Conservation (phyloP, 106 monocot genomes). For the Triglochin maritima region DNA sequence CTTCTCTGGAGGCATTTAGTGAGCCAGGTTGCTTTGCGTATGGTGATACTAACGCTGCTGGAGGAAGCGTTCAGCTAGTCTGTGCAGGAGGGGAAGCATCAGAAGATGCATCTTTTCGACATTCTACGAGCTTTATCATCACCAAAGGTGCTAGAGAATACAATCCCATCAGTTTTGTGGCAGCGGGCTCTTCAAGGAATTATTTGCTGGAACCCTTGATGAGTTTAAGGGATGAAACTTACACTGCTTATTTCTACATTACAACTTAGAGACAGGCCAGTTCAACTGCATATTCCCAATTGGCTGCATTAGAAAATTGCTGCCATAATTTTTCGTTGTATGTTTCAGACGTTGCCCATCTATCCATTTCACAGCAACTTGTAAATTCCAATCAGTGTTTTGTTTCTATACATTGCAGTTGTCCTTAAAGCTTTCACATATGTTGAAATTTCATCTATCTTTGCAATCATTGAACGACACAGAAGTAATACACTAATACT, state of each 20-base stretch:
- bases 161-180: slow-evolving; percentile 64
- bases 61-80: slow-evolving; percentile 20
- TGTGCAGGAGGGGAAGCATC: slow-evolving; percentile 9
- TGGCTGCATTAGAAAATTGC: too few relatives aligned
- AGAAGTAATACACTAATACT: too few relatives aligned
- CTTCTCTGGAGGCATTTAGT: slow-evolving; percentile 45
- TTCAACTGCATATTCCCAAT: too few relatives aligned
- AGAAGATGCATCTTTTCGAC: slow-evolving; percentile 4
- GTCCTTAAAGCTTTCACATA: too few relatives aligned
- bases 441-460: too few relatives aligned
- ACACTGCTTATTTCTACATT: slow-evolving; percentile 33
- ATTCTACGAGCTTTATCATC: slow-evolving; percentile 37
- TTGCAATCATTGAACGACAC: too few relatives aligned
- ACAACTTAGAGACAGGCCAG: background rate
- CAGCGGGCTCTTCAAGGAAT: slow-evolving; percentile 17
- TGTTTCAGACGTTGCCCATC: too few relatives aligned
- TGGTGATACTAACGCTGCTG: slow-evolving; percentile 11
- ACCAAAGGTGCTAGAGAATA: slow-evolving; percentile 31
- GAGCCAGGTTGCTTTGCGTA: slow-evolving; percentile 47
- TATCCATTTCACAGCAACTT: too few relatives aligned
- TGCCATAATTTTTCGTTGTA: too few relatives aligned
- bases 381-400: too few relatives aligned
- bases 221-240: slow-evolving; percentile 27
- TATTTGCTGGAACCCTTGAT: slow-evolving; percentile 27
- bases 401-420: too few relatives aligned